Evolutionary conservation across 345 rosid genomes (phyloP), one percentile per base, ranked within the genome.

Genomic region (Eucalyptus dawsonii): DNA sequence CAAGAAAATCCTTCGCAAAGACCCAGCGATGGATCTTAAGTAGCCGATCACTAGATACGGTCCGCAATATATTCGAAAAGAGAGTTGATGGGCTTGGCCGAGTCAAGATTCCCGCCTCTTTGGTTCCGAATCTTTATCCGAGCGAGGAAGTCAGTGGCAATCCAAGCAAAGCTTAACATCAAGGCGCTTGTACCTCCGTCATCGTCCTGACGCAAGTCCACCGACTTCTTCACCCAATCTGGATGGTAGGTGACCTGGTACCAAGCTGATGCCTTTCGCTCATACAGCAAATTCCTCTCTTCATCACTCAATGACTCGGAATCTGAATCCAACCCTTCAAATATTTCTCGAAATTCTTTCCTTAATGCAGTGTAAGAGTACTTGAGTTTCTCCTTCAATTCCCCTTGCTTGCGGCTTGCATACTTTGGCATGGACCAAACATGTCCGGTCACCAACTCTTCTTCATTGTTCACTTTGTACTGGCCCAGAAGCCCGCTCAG

Each of bases 241-340:
- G 98, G 96, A 90, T 94, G 95, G 95, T 96, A 98, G 14, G 97
- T 90, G 45, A 97, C 99, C 90, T 94, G 96, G 90, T 98, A 98
- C 98, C 98, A 97, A 3, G 99, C 99, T 4, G 99, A 96, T 62
- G 99, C 99, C 94, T 95, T 97, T 25, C 53, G 92, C 93, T 97
- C 99, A 86, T 93, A 96, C 44, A 92, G 16, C 17, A 62, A 4
- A 86, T 91, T 96, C 91, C 91, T 97, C 87, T 93, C 95, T 40
- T 95, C 98, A 58, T 95, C 97, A 47, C 91, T 67, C 60, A 94
- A 93, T 60, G 89, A 92, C 93, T 91, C 95, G 3, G 90, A 89
- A n/a, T 93, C 95, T 3, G 76, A 49, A 80, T 87, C 93, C 93
- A 95, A 89, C 42, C 89, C 89, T 92, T 95, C 97, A 15, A 97